Base-by-base conservation (phyloP, 208 protist genomes). In the Acanthamoeba castellanii region DNA sequence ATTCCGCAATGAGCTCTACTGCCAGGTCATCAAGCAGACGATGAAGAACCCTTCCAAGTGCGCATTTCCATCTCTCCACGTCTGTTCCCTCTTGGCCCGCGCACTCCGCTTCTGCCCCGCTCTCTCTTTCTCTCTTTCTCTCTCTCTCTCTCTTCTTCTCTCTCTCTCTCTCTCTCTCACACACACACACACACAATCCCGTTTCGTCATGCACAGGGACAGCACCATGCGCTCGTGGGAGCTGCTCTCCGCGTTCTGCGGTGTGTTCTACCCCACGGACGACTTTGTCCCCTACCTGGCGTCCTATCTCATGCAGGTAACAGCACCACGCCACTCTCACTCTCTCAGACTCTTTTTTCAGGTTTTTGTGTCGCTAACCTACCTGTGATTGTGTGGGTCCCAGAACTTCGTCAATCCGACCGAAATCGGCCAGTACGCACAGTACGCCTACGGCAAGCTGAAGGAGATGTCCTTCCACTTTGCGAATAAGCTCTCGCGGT, bases 11-110 rank as follows among this genome's bases (percentile, higher is more conserved):
- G 84, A 90, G 25, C 47, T 90, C 52, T 90, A 90, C 22, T 61
- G 50, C 32, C 84, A 90, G 57, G 34, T 90, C 52, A 90, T 90
- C 50, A 90, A 90, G 84, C 84, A 90, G 84, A 68, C 84, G 20
- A 70, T 30, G 30, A n/a, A 68, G 32, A 90, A 90, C 47, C 84
- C 84, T 9, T 84, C 57, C 4, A 66, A 66, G 84, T 59, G 42
- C 47, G 47, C 5, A 9, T 25, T 18, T 25, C 25, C 18, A 25
- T 30, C 25, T n/a, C 3, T 9, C 18, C 34, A 45, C 42, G 42
- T 50, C 27, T 87, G 11, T 14, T 57, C 18, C 37, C 22, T n/a
- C 20, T 25, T 59, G 1, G 0, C 55, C 6, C 18, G 14, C 55
- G 1, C 55, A 25, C 55, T 22, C 52, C 42, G 37, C 18, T 22